phyloP scores from a whole-genome alignment of 768 basidiomycete species.

The Lactarius tabidus region DNA sequence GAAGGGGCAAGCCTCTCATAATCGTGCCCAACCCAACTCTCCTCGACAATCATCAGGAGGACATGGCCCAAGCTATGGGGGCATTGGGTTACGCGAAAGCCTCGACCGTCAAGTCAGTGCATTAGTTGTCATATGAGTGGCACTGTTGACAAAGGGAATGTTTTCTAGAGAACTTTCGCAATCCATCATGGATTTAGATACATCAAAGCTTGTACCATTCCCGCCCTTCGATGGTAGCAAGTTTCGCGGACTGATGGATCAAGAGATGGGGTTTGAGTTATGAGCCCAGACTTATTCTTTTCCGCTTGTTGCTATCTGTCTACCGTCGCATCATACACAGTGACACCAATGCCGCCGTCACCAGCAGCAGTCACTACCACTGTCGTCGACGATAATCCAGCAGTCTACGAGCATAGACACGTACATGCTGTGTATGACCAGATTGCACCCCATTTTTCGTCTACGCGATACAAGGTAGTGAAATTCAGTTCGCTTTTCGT shows the following conservation, averaged over 20 bases:
- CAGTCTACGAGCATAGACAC: conserved; percentile 63
- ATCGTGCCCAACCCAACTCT: conserved; percentile 87
- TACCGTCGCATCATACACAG: not conserved
- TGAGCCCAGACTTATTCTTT: not conserved
- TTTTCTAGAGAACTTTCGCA: conserved; percentile 48
- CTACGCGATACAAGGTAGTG: conserved; percentile 80
- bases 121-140: not conserved
- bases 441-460: conserved; percentile 84
- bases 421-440: conserved; percentile 83
- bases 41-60: conserved; percentile 90
- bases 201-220: conserved; percentile 48
- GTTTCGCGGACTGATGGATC: conserved; percentile 66
- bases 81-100: conserved; percentile 53
- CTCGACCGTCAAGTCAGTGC: conserved; percentile 55
- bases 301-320: not conserved
- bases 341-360: conserved; percentile 33
- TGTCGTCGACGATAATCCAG: conserved; percentile 46
- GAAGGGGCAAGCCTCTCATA: conserved; percentile 71
- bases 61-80: conserved; percentile 71
- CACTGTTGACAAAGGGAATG: not conserved
- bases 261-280: conserved; percentile 67
- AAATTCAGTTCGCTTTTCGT: not conserved
- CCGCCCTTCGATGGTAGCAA: conserved; percentile 63
- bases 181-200: conserved; percentile 49
- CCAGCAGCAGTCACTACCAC: conserved; percentile 30